These are phyloP conservation scores for Mortierella sp. DNA, from an alignment of 371 early-diverging fungal genomes.

Conservation along the genomic window DNA sequence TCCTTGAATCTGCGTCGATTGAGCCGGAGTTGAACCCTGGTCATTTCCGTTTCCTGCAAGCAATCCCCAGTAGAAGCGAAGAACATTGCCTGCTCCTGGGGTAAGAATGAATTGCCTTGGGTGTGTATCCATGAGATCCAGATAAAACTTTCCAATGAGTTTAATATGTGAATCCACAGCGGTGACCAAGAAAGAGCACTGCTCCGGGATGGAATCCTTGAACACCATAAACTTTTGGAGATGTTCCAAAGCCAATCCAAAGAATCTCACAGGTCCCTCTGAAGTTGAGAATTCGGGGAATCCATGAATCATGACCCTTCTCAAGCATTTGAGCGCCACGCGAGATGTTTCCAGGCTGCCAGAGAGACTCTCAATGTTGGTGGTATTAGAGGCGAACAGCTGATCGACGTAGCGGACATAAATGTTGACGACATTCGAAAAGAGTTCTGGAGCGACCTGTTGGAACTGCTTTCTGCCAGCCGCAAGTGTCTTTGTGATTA, in stretches of 20 bases:
- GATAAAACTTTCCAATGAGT: constrained; percentile 86
- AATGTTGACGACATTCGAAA: constrained; percentile 66
- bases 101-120: constrained; percentile 77
- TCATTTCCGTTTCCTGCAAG: constrained; percentile 52
- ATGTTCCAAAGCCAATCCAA: constrained; percentile 61
- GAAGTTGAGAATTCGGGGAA: constrained; percentile 72
- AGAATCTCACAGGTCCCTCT: constrained; percentile 68
- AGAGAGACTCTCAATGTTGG: constrained; percentile 40
- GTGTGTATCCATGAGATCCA: constrained; percentile 76
- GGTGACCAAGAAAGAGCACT: constrained; percentile 50
- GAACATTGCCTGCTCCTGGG: constrained; percentile 71
- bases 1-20: constrained; percentile 72
- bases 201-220: constrained; percentile 52
- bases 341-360: constrained; percentile 62
- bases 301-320: constrained; percentile 80
- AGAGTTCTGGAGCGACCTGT: constrained; percentile 72
- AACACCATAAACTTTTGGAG: constrained; percentile 67
- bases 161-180: constrained; percentile 65
- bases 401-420: constrained; percentile 64
- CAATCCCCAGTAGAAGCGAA: constrained; percentile 82
- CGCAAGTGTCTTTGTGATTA: constrained; percentile 81
- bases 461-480: constrained; percentile 74
- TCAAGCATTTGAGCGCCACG: constrained; percentile 75
- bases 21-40: constrained; percentile 29
- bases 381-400: constrained; percentile 50